Evolutionary conservation across 495 filamentous ascomycete species (phyloP).

Genomic region (Cudoniella acicularis): DNA sequence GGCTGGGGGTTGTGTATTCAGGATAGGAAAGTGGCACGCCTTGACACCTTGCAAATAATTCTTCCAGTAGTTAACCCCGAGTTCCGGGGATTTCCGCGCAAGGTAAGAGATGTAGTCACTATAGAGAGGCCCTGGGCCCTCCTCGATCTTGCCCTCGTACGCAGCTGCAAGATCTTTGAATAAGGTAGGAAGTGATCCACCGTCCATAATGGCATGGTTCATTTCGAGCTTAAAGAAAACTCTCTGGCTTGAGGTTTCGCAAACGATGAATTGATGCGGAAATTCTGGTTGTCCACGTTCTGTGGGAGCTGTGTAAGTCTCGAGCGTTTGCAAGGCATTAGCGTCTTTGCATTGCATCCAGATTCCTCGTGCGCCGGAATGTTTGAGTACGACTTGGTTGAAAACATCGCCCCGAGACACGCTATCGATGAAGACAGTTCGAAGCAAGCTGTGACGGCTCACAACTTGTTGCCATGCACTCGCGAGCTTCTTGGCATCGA

Average conservation of each 20-base stretch:
- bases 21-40: neutral
- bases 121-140: neutral
- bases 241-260: neutral
- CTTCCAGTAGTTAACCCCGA: neutral
- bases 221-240: neutral
- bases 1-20: neutral
- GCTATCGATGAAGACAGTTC: constrained; percentile 52
- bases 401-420: constrained; percentile 47
- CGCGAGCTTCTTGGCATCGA: constrained; percentile 39
- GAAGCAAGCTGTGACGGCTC: constrained; percentile 48
- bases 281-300: neutral
- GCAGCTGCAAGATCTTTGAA: neutral
- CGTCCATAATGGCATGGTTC: neutral
- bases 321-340: neutral
- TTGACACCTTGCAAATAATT: neutral
- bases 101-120: neutral
- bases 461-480: constrained; percentile 53
- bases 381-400: constrained; percentile 50
- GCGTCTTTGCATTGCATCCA: neutral
- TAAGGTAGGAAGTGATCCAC: neutral
- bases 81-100: neutral
- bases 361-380: neutral
- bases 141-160: neutral
- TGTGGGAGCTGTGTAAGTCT: neutral
- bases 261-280: neutral